A percentile compares a stretch with the other conserved stretches of the same genome.
Conservation (phyloP, 495 filamentous ascomycete species). For the Monascus purpureus region DNA sequence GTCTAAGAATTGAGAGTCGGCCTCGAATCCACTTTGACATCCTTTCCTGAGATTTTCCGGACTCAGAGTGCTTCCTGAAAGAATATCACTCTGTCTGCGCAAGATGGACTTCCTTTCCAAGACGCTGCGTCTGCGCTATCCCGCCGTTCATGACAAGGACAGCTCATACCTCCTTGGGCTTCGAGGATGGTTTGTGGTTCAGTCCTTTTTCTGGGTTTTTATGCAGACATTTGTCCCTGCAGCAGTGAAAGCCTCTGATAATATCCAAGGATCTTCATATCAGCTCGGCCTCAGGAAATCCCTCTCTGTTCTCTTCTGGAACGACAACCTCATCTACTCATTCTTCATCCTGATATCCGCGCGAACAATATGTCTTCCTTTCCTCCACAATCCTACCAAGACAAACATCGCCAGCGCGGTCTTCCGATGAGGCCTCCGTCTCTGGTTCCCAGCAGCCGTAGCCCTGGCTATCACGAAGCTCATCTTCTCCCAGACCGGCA, state of each 20-base stretch:
- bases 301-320: conserved; percentile 22
- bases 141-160: no score
- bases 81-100: no score
- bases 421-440: conserved; percentile 26
- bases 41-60: no score
- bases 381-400: conserved; percentile 12
- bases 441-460: conserved; percentile 17
- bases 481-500: no score
- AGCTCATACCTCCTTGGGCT: no score
- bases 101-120: no score
- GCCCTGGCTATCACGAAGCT: conserved; percentile 14
- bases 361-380: conserved; percentile 19
- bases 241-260: conserved; percentile 9
- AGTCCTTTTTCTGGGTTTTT: conserved; percentile 22
- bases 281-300: conserved; percentile 17
- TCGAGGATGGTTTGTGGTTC: conserved; percentile 17
- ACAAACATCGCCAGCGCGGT: conserved; percentile 18
- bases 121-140: no score
- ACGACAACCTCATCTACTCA: conserved; percentile 19
- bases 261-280: conserved; percentile 10
- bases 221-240: conserved; percentile 17
- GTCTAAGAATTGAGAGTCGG: no score
- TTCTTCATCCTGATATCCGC: conserved; percentile 22
- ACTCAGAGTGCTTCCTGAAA: no score
- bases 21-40: no score